Conservation (phyloP, 192 early-diverging fungal species). For the Mortierella antarctica region DNA sequence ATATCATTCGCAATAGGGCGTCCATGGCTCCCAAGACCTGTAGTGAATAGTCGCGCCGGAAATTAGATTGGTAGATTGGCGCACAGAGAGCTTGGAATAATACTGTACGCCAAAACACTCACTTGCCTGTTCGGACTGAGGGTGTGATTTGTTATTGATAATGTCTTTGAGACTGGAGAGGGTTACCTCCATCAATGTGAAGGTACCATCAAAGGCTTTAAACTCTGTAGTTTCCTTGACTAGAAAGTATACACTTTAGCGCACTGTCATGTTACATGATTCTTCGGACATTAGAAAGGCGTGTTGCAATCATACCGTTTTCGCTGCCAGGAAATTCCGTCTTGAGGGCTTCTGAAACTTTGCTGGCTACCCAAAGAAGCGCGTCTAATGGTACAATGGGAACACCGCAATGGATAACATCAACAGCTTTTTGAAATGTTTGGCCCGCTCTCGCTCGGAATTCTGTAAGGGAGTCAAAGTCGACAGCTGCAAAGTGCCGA, state of each 20-base stretch:
- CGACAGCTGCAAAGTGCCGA: constrained; percentile 33
- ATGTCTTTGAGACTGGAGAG: constrained; percentile 37
- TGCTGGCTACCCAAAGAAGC: constrained; percentile 41
- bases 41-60: background rate
- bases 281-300: background rate
- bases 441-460: constrained; percentile 15
- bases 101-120: background rate
- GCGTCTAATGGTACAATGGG: constrained; percentile 41
- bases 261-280: background rate
- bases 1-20: constrained; percentile 22
- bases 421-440: constrained; percentile 35
- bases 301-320: background rate
- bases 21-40: constrained; percentile 33
- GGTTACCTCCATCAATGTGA: constrained; percentile 43
- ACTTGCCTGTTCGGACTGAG: constrained; percentile 21
- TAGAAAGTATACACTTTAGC: background rate
- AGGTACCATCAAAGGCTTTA: constrained; percentile 25
- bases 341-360: constrained; percentile 19
- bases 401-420: constrained; percentile 46
- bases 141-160: constrained; percentile 18
- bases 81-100: background rate
- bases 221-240: constrained; percentile 25
- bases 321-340: background rate
- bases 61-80: background rate
- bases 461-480: constrained; percentile 35